Base-by-base conservation (phyloP, 495 filamentous ascomycete species). In the Aspergillus sparsus region DNA sequence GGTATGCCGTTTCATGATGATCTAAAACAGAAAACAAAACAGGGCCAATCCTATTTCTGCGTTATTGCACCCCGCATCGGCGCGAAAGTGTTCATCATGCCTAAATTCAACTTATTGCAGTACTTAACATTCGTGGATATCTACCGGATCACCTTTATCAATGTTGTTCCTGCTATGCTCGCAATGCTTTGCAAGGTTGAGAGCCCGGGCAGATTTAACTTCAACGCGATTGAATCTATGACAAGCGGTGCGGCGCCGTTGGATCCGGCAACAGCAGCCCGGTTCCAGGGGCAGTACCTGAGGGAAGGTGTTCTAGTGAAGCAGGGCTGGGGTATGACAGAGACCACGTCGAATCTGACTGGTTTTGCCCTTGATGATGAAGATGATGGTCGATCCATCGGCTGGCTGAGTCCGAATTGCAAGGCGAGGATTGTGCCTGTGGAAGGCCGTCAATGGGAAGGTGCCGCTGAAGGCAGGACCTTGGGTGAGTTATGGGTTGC, bases 101-200 rank as follows among this genome's bases (percentile, higher is more conserved):
- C 12, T 2, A 53, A 53, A 33, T 53, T 53, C 31, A 34, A 53
- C 31, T 6, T 53, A 31, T 2, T 7, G 2, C 12, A 31, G 31
- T 53, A 31, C 10, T 31, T 53, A 5, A 21, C 2, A 0, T 53
- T 32, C 18, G 12, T 53, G 18, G 49, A 53, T 15, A 53, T 53
- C 31, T 53, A 53, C 49, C 16, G 49, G 10, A 53, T 53, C 31
- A 53, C 49, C 2, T 53, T 53, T 34, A n/a, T 53, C 18, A 31
- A 21, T 5, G 31, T 33, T 10, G 49, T 53, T 12, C 49, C 49
- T 4, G 49, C 33, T 5, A 53, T 53, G 12, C 16, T 53, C 18
- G 49, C 31, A 9, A 53, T 53, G 49, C 13, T 53, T 6, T 21
- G 13, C 31, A 53, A 53, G 31, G 13, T 32, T 31, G 18, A 7